Evolutionary conservation across 2,329 filamentous ascomycete genomes (phyloP), one percentile per base, ranked within the genome.

Genomic region (Aspergillus fructus): DNA sequence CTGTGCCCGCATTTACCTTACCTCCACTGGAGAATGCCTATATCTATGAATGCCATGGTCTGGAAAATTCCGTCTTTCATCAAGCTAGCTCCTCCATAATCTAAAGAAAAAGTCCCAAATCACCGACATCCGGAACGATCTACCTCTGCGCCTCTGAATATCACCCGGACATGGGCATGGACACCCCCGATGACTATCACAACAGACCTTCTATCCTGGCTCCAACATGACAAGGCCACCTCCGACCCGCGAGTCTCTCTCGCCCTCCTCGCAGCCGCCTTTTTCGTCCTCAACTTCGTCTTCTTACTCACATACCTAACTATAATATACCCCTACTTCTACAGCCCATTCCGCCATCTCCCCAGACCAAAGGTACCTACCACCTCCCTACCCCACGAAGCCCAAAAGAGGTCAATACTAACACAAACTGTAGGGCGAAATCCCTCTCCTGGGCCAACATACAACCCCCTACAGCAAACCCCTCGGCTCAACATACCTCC

Each of bases 271-370:
- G 49, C 27, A 5, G 49, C 12, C 13, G 13, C 23, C 9, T 41
- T 51, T 5, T 40, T 51, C 17, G 12, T 40, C 4, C 39, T 51
- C 34, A 27, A 51, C 12, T 21, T 51, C n/a, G 15, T 51, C 8
- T 21, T 51, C 23, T 15, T 51, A 17, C 37, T 51, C 12, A 41
- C 49, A 3, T 51, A 37, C 19, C 19, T 51, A 3, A 17, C 39
- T 21, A 40, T 51, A n/a, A 42, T 51, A 13, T 51, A 51, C 37
- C 49, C 49, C 15, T 51, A 51, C 23, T 41, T 51, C 19, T 51
- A 40, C 23, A 51, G 49, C n/a, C 49, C 49, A n/a, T 17, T 51
- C 49, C 34, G 49, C 19, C 49, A 51, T 5, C 49, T 51, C n/a
- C 49, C 49, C 9, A 21, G 49, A 17, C 49, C 49, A 30, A 41